A percentile compares a stretch with the other conserved stretches of the same genome.
phyloP scores from a whole-genome alignment of 352 stramenopile genomes.

The Phytophthora ramorum region DNA sequence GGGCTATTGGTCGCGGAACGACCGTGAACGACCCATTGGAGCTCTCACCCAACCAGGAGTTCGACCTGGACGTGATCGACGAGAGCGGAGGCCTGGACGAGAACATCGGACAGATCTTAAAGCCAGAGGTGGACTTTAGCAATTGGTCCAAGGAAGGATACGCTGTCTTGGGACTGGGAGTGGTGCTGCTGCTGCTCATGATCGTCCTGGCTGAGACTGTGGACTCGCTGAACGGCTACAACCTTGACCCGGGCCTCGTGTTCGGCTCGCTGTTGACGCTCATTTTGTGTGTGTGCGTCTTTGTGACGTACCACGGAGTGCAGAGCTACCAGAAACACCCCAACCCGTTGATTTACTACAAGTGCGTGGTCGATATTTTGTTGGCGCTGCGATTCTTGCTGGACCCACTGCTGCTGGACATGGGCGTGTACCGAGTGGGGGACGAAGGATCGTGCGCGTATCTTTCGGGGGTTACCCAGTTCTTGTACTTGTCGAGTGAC shows the following conservation, averaged over 20 bases:
- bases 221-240: slow-evolving; percentile 86
- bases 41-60: slow-evolving; percentile 72
- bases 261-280: slow-evolving; percentile 81
- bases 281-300: slow-evolving; percentile 71
- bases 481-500: slow-evolving; percentile 81
- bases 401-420: slow-evolving; percentile 64
- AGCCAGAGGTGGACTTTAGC: slow-evolving; percentile 45
- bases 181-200: slow-evolving; percentile 54
- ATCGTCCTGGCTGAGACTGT: slow-evolving; percentile 45
- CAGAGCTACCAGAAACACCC: slow-evolving; percentile 80
- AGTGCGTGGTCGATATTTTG: slow-evolving; percentile 77
- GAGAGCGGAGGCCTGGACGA: slow-evolving; percentile 71
- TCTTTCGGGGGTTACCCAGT: slow-evolving; percentile 79
- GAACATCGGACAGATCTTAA: slow-evolving; percentile 64
- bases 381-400: slow-evolving; percentile 77
- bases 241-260: slow-evolving; percentile 71
- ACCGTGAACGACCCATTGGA: slow-evolving; percentile 56
- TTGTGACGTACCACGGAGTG: slow-evolving; percentile 82
- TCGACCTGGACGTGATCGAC: slow-evolving; percentile 80
- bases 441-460: slow-evolving; percentile 52
- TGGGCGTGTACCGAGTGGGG: slow-evolving; percentile 48
- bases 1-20: slow-evolving; percentile 28
- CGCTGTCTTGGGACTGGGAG: slow-evolving; percentile 46
- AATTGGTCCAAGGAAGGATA: slow-evolving; percentile 64
- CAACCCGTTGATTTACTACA: slow-evolving; percentile 88